Evolutionary conservation across 2,329 filamentous ascomycete species (phyloP), one percentile per base, ranked within the genome.

Genomic region (Endoconidiophora laricicola): DNA sequence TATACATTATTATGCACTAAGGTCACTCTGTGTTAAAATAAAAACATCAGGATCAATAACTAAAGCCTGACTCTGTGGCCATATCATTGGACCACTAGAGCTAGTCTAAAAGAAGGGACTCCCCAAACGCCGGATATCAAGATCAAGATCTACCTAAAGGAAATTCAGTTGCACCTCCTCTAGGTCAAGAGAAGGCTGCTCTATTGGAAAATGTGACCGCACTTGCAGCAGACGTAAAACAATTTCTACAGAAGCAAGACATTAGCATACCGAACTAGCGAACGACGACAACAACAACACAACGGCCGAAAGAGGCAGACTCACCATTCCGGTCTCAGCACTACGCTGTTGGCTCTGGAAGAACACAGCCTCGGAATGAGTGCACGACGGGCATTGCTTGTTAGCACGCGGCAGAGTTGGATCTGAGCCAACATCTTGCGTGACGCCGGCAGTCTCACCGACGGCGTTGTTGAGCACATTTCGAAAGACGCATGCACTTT

Each of bases 291-390:
- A 18, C 37, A 9, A 22, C 12, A 6, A 29, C 14, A 22, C 18
- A 3, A 6, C 37, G 22, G 6, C n/a, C 10, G 12, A 36, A 26
- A 10, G 23, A 22, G 38, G 16, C 10, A 14, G 2, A 60, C 83
- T 73, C 67, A 96, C 91, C 91, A 98, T 98, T 69, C 91, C 91
- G 42, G 91, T 98, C 66, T 96, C 88, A 45, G 86, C 86, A 58
- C 83, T 94, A 66, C 91, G 83, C 70, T 96, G 88, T 64, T 98
- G 91, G 55, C 88, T 95, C 70, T 98, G 91, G 72, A 98, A 98
- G 70, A 94, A 98, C 54, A 98, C 93, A 43, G 88, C 87, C 68
- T 96, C 88, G 58, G 79, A 78, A 65, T 91, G 83, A 57, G 76
- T 74, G 72, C 93, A 98, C 58, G 72, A 75, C 48, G 87, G 86